A percentile compares a stretch with the other conserved stretches of the same genome.
phyloP scores from a whole-genome alignment of 202 grass and related monocot species.

The Panicum hallii region DNA sequence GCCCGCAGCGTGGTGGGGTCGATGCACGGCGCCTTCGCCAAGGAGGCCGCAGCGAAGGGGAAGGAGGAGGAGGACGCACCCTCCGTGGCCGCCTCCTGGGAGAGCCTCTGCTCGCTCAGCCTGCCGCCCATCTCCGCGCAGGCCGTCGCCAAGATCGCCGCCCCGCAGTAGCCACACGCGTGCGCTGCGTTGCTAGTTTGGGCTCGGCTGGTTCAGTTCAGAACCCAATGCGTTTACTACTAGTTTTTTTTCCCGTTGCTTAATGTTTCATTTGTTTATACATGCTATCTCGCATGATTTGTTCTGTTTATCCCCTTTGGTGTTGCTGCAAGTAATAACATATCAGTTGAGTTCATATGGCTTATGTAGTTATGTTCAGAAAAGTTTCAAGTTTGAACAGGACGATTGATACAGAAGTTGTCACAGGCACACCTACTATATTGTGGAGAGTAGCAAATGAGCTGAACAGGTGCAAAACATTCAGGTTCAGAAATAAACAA shows the following conservation, averaged over 20 bases:
- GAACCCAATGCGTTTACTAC: background rate
- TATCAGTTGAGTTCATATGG: background rate
- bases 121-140: slow-evolving; percentile 76
- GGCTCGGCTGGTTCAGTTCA: background rate
- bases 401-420: background rate
- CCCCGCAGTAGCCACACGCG: background rate
- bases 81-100: slow-evolving; percentile 53
- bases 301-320: background rate
- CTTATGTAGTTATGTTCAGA: background rate
- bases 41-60: slow-evolving; percentile 24
- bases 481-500: background rate
- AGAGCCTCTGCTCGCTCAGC: slow-evolving; percentile 79
- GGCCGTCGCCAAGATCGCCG: slow-evolving; percentile 73
- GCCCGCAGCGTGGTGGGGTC: slow-evolving; percentile 69
- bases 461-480: background rate
- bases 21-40: slow-evolving; percentile 60
- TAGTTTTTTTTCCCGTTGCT: background rate
- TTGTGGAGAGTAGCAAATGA: no score
- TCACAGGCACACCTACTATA: background rate
- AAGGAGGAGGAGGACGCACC: slow-evolving; percentile 6
- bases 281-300: slow-evolving; percentile 67
- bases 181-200: background rate
- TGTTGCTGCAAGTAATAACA: background rate
- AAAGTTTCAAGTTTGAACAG: background rate
- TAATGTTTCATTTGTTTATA: background rate